Percentiles rank a stretch among this genome's conserved stretches.
Evolutionary conservation across 2,329 filamentous ascomycete genomes (phyloP).

Genomic region (Epichloe typhina): DNA sequence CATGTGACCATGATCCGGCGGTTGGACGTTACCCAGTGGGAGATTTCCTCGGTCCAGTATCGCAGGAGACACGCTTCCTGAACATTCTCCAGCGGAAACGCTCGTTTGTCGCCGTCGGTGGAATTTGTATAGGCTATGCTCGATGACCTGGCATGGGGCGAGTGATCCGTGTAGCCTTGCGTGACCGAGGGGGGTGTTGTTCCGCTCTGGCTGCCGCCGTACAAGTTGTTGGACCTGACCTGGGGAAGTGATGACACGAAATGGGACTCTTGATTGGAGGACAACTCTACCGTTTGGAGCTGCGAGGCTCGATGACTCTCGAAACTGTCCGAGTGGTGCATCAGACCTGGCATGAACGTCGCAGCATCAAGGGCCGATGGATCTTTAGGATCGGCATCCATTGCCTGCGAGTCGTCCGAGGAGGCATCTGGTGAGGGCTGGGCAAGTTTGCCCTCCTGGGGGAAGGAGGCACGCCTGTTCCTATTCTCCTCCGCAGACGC

Average conservation of each 20-base stretch:
- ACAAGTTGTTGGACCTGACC: background rate
- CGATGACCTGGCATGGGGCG: background rate
- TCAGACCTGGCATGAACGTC: background rate
- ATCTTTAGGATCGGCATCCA: background rate
- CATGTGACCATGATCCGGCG: background rate
- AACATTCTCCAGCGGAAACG: conserved; percentile 20
- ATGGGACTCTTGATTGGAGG: background rate
- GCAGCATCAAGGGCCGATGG: background rate
- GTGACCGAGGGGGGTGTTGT: background rate
- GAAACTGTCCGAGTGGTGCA: conserved; percentile 1
- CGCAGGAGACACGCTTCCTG: conserved; percentile 26
- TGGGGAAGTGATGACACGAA: background rate
- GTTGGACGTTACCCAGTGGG: conserved; percentile 22
- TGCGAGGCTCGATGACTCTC: background rate
- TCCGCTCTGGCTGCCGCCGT: background rate
- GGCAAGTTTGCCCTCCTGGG: too few relatives aligned
- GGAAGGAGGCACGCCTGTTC: background rate
- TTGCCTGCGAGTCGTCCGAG: background rate
- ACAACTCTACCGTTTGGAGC: background rate
- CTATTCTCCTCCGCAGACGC: background rate
- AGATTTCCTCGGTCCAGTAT: conserved; percentile 27
- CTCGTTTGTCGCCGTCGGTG: conserved; percentile 2
- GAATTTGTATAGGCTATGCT: background rate
- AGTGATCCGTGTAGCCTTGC: background rate
- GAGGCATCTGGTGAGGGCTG: background rate